These are phyloP conservation scores for Hericium coralloides DNA, from an alignment of 768 basidiomycete genomes.

Conservation along the genomic window DNA sequence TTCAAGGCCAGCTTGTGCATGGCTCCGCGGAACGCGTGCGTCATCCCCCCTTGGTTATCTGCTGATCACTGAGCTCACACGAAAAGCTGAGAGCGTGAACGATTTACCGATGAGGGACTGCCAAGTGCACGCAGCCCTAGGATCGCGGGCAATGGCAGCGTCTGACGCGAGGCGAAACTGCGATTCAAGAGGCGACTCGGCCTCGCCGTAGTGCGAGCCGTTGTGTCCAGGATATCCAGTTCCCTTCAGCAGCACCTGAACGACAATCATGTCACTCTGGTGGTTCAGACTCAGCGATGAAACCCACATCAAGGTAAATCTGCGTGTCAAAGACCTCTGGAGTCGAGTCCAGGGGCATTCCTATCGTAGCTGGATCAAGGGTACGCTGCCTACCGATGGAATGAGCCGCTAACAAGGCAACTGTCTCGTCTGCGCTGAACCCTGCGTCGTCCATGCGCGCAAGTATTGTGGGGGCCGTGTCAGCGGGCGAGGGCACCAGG, in stretches of 20 bases:
- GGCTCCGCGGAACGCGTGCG: neutral
- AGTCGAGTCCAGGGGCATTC: conserved; percentile 38
- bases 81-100: neutral
- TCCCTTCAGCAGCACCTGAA: neutral
- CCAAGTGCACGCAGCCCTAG: conserved; percentile 26
- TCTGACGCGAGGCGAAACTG: conserved; percentile 39
- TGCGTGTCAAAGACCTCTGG: conserved; percentile 35
- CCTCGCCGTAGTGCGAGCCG: conserved; percentile 27
- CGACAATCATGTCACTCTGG: conserved; percentile 2
- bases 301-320: conserved; percentile 29
- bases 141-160: conserved; percentile 16
- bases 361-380: conserved; percentile 19
- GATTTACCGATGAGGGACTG: conserved; percentile 26
- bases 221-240: conserved; percentile 3
- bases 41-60: neutral
- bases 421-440: conserved; percentile 25
- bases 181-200: conserved; percentile 28
- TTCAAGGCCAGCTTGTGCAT: conserved; percentile 1
- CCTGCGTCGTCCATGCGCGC: conserved; percentile 27
- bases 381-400: conserved; percentile 10
- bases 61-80: neutral
- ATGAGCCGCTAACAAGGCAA: conserved; percentile 25
- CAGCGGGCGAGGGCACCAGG: conserved; percentile 23
- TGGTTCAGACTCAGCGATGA: conserved; percentile 23
- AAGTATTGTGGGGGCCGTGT: conserved; percentile 17